phyloP scores from a whole-genome alignment of 169 alveolate genomes.

The Cyclospora cayetanensis region DNA sequence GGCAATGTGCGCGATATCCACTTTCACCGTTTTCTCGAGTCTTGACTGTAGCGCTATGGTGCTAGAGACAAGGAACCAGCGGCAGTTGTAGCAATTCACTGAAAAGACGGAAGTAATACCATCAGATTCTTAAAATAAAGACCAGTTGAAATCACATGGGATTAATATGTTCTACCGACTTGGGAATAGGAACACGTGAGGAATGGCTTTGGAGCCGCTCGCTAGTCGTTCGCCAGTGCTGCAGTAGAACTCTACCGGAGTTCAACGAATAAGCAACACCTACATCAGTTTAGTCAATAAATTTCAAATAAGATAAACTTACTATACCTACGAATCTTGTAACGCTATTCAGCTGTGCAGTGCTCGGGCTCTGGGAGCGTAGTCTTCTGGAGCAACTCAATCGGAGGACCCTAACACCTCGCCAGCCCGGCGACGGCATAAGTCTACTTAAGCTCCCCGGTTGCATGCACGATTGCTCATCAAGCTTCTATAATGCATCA shows the following conservation, averaged over 20 bases:
- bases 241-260: not conserved
- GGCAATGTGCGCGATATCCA: no score
- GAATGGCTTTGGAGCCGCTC: constrained; percentile 38
- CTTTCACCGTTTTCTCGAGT: no score
- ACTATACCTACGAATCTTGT: no score
- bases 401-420: constrained; percentile 44
- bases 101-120: no score
- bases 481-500: no score
- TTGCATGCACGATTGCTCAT: not conserved
- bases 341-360: no score
- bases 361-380: not conserved
- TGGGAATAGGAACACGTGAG: not conserved
- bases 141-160: not conserved
- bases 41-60: no score
- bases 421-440: not conserved
- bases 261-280: not conserved
- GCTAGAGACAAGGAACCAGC: no score
- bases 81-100: no score
- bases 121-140: not conserved
- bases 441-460: no score
- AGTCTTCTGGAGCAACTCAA: constrained; percentile 29
- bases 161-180: not conserved
- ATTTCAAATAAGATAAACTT: no score
- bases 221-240: constrained; percentile 48
- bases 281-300: no score